Base-by-base conservation (phyloP, 1,284 basidiomycete genomes). In the Takashimella tepidaria region DNA sequence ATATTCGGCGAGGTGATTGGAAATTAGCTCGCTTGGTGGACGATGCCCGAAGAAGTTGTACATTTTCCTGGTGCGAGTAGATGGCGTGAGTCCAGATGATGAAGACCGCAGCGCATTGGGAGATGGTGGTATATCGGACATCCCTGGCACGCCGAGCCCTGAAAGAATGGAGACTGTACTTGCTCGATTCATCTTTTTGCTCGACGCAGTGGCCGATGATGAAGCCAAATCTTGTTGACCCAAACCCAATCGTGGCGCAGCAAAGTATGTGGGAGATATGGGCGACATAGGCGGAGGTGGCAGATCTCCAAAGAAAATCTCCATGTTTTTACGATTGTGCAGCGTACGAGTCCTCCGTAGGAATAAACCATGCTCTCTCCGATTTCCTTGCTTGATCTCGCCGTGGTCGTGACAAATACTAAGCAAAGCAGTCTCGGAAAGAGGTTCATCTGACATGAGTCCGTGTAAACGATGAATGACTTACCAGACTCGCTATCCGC, bases 31-130 rank as follows among this genome's bases (percentile, higher is more conserved):
- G 70, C 87, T 91, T 0, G 96, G 92, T 1, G 96, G 96, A 45
- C 96, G 87, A 68, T 98, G 95, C 10, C 95, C 96, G 66, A 97
- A 95, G 80, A 98, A 99, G 80, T 93, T 95, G 75, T 92, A 90
- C 57, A 97, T 78, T 72, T 81, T 82, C 59, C 70, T 73, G 23
- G 71, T 64, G 16, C 63, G 64, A 23, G 58, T 65, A 1, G 66
- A 60, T 37, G 72, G 63, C 60, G 70, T 74, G 2, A 69, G 72
- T 8, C 67, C 70, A 12, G 67, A 67, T 1, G 74, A 73, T 1
- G 74, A 71, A 11, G 73, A 70, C n/a, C 70, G 69, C 40, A 64
- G 37, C 4, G 66, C 55, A 3, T 57, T 58, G 1, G 67, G 61
- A 0, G 69, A 60, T 3, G 69, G 83, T 25, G 84, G 77, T 0